Evolutionary conservation across 495 filamentous ascomycete species (phyloP).

Genomic region (Articulospora tetracladia): DNA sequence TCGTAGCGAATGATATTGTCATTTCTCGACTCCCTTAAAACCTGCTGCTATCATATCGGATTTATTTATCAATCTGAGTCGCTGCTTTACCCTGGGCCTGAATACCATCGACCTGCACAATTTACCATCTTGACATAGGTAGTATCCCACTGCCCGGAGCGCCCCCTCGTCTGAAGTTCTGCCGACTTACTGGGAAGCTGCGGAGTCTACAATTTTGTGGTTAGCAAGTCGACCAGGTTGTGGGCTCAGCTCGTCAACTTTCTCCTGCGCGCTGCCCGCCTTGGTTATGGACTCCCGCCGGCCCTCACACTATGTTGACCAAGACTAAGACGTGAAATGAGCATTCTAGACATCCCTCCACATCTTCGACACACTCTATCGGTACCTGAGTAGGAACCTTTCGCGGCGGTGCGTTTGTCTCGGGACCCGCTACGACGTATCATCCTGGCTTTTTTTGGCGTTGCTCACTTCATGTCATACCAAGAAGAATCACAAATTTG

Average conservation of each 20-base stretch:
- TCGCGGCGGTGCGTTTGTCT: slow-evolving; percentile 16
- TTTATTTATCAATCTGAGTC: neutral
- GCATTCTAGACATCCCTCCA: slow-evolving; percentile 11
- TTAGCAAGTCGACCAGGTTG: neutral
- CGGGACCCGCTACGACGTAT: slow-evolving; percentile 18
- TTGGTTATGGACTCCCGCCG: slow-evolving; percentile 8
- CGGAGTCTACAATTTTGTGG: neutral
- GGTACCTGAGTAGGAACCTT: slow-evolving; percentile 3
- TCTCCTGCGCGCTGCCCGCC: neutral
- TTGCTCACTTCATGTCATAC: slow-evolving; percentile 21
- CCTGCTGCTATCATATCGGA: neutral
- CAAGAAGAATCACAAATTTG: slow-evolving; percentile 3
- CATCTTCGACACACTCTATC: slow-evolving; percentile 1
- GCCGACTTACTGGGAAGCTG: slow-evolving; percentile 2
- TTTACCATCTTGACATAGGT: neutral
- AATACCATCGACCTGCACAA: too few species aligned
- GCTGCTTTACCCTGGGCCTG: too few species aligned
- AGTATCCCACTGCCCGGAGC: neutral
- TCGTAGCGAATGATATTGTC: neutral
- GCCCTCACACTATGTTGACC: slow-evolving; percentile 1
- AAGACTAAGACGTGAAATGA: slow-evolving; percentile 16
- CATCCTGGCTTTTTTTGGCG: slow-evolving; percentile 17
- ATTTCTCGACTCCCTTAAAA: neutral
- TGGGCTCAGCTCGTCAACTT: slow-evolving; percentile 6
- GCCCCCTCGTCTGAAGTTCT: slow-evolving; percentile 4